Evolutionary conservation across 352 stramenopile genomes (phyloP).

Genomic region (Pythium rhizo-oryzae): DNA sequence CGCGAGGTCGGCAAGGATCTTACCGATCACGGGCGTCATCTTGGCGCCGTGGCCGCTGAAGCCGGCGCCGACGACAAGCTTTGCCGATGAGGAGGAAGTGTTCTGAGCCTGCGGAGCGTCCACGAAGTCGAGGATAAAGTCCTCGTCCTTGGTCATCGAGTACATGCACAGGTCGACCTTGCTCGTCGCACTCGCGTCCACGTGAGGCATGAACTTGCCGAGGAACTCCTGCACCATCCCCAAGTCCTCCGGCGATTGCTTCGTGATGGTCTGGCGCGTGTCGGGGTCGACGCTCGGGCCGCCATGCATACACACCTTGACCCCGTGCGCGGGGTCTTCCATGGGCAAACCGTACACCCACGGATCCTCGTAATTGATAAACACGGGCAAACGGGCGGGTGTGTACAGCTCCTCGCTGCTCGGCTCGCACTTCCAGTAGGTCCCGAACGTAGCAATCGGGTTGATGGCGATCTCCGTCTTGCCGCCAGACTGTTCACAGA

Average conservation of each 20-base stretch:
- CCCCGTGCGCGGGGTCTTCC: conserved; percentile 43
- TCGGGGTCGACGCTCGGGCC: conserved; percentile 50
- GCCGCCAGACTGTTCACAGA: conserved; percentile 22
- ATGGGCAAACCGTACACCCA: conserved; percentile 61
- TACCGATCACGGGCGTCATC: conserved; percentile 82
- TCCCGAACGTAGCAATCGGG: conserved; percentile 64
- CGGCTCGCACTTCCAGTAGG: conserved; percentile 54
- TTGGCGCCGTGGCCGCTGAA: conserved; percentile 88
- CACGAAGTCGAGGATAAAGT: conserved; percentile 79
- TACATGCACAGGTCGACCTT: conserved; percentile 81
- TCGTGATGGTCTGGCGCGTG: conserved; percentile 34
- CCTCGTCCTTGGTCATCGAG: conserved; percentile 74
- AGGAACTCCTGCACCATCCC: conserved; percentile 42
- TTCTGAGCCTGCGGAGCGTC: conserved; percentile 6
- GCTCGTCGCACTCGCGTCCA: conserved; percentile 44
- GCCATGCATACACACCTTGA: conserved; percentile 80
- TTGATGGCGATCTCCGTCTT: conserved; percentile 46
- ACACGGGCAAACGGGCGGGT: conserved; percentile 57
- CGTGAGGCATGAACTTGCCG: conserved; percentile 47
- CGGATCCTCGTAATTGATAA: conserved; percentile 62
- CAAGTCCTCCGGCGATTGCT: conserved; percentile 34
- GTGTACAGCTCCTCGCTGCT: conserved; percentile 42
- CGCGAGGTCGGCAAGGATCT: conserved; percentile 76
- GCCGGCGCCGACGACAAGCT: conserved; percentile 69
- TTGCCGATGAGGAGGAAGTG: conserved; percentile 19